A percentile compares a stretch with the other conserved stretches of the same genome.
These are phyloP conservation scores for Fusarium dlaminii DNA, from an alignment of 2,329 filamentous ascomycete species.

Conservation along the genomic window DNA sequence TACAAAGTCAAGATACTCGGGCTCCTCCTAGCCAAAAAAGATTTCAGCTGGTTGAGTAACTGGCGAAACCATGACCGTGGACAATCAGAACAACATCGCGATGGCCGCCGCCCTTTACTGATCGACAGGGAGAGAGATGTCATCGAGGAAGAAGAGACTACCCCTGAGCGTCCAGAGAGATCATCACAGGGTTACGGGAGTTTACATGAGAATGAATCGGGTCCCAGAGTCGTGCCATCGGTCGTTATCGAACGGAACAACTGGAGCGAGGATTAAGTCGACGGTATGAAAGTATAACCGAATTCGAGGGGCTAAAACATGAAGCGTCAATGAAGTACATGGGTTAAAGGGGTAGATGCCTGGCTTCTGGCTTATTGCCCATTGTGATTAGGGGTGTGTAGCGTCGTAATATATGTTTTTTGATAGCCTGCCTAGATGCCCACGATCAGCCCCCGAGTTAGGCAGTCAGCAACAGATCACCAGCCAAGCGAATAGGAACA, in stretches of 20 bases:
- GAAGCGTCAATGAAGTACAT: neutral
- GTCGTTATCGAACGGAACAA: constrained; percentile 38
- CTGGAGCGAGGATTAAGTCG: constrained; percentile 33
- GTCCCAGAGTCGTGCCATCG: constrained; percentile 43
- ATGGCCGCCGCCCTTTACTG: constrained; percentile 40
- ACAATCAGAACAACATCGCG: constrained; percentile 13
- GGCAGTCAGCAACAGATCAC: neutral
- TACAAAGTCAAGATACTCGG: constrained; percentile 41
- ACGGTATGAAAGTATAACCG: neutral
- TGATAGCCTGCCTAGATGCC: neutral
- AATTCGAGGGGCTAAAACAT: neutral
- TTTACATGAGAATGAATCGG: constrained; percentile 19
- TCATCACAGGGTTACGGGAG: constrained; percentile 32
- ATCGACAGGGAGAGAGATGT: constrained; percentile 44
- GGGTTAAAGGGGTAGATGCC: neutral
- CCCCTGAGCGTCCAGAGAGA: constrained; percentile 7
- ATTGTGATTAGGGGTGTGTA: neutral
- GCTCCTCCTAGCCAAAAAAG: constrained; percentile 45
- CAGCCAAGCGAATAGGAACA: neutral
- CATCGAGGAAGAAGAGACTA: constrained; percentile 37
- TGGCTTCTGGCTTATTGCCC: neutral
- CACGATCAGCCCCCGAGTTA: neutral
- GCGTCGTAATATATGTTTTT: neutral
- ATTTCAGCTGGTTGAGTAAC: constrained; percentile 45
- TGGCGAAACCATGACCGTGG: constrained; percentile 26